Evolutionary conservation across 768 basidiomycete species (phyloP).

Genomic region (Russula earlei): DNA sequence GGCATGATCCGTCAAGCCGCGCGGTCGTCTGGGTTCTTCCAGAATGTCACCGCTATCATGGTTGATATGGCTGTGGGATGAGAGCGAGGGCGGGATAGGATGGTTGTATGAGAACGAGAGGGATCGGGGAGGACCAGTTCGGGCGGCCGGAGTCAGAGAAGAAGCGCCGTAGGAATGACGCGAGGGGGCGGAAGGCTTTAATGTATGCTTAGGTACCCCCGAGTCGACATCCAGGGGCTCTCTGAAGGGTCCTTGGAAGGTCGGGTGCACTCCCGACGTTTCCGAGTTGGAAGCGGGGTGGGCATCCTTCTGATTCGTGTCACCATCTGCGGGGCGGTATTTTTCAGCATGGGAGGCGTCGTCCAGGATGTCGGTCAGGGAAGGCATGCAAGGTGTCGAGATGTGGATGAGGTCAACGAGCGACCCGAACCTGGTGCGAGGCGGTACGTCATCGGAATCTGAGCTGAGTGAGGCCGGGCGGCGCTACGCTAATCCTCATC

Average conservation of each 20-base stretch:
- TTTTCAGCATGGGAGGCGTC: neutral
- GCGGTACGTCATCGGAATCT: no score
- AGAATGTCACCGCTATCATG: constrained; percentile 25
- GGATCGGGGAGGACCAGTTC: constrained; percentile 15
- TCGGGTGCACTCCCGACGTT: neutral
- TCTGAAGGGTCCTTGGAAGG: constrained; percentile 2
- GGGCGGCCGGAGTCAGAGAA: constrained; percentile 10
- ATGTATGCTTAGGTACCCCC: neutral
- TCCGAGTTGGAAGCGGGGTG: neutral
- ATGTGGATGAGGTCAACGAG: no score
- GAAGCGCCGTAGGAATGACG: neutral
- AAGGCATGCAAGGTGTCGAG: neutral
- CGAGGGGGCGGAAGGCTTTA: neutral
- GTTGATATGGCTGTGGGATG: neutral
- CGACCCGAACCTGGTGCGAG: no score
- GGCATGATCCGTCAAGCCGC: constrained; percentile 19
- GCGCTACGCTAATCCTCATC: no score
- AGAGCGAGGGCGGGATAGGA: constrained; percentile 1
- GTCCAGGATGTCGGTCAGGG: neutral
- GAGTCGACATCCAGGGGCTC: neutral
- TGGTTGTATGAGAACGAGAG: constrained; percentile 5
- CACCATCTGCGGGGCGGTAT: neutral
- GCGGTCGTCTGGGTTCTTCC: constrained; percentile 26
- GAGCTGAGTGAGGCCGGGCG: no score
- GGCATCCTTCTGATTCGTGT: neutral